These are phyloP conservation scores for Ascochyta lentis DNA, from an alignment of 2,329 filamentous ascomycete species.

Conservation along the genomic window DNA sequence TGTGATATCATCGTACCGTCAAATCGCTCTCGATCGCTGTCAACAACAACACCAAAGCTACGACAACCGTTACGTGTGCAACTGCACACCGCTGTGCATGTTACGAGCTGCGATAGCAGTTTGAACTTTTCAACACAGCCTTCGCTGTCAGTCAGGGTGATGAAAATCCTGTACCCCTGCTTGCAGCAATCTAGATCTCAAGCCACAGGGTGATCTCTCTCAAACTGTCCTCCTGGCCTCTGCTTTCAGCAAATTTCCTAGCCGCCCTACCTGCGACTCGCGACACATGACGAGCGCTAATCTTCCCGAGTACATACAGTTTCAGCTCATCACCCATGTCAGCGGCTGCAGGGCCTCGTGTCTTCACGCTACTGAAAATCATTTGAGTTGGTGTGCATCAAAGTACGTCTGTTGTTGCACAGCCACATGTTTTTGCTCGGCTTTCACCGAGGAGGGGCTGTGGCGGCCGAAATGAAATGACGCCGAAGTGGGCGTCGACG, in stretches of 20 bases:
- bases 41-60: conserved; percentile 7
- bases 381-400: conserved; percentile 5
- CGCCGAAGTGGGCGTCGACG: not conserved
- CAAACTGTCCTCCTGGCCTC: conserved; percentile 8
- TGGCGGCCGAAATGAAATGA: not conserved
- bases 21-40: not conserved
- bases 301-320: conserved; percentile 1
- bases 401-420: conserved; percentile 10
- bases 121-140: conserved; percentile 6
- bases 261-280: conserved; percentile 13
- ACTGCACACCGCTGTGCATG: conserved; percentile 6
- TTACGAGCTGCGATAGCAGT: not conserved
- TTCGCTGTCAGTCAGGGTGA: conserved; percentile 6
- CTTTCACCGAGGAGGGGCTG: conserved; percentile 3
- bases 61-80: conserved; percentile 9
- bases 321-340: conserved; percentile 30
- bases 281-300: conserved; percentile 16
- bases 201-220: conserved; percentile 20
- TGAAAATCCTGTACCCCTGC: conserved; percentile 10
- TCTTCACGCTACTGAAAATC: conserved; percentile 4
- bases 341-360: conserved; percentile 19
- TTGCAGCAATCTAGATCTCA: conserved; percentile 22
- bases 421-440: conserved; percentile 16
- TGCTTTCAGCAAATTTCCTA: conserved; percentile 18
- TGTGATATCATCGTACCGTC: conserved; percentile 16